Evolutionary conservation across 352 stramenopile genomes (phyloP), one percentile per base, ranked within the genome.

Genomic region (Pythium apleroticum): DNA sequence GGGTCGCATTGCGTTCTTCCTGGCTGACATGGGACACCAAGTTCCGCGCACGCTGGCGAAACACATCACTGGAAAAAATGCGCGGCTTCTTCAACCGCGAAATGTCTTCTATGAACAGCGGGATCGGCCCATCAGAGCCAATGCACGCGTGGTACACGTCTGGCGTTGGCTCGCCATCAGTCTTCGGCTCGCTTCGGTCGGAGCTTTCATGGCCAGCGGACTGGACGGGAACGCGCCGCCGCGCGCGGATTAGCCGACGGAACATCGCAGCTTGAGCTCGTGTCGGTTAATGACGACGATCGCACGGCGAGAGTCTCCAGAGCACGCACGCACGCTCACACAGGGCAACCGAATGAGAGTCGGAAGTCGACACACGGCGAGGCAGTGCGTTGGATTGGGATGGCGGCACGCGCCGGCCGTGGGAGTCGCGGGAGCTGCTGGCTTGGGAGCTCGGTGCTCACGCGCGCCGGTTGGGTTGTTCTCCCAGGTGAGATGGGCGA

Each of bases 191-290:
- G 56, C 65, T 74, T 28, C 63, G 68, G n/a, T 75, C 55, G 39
- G 68, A 66, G 31, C 72, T 84, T 52, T 90, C 84, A 49, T 90
- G 76, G 58, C 81, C 78, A 9, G 73, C 80, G 19, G 78, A 85
- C 61, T 79, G 72, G 45, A 79, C 73, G 27, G 81, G 83, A 52
- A 92, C 63, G 64, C 84, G 81, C 57, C 84, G 74, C 45, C 83
- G 76, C 58, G 73, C 72, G 49, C 79, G 78, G 28, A 89, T 71
- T 25, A 78, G 70, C 58, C 83, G 83, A 57, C 76, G 77, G 65
- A 91, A 73, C 83, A 92, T 91, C 22, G 6, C 20, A 39, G 33
- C 41, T 49, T 49, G n/a, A 49, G 41, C n/a, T 25, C 41, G 17
- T 15, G 20, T 27, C 20, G 20, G 19, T 28, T 17, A 49, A 49